These are phyloP conservation scores for Collariella sp. DNA, from an alignment of 495 filamentous ascomycete species.

Conservation along the genomic window DNA sequence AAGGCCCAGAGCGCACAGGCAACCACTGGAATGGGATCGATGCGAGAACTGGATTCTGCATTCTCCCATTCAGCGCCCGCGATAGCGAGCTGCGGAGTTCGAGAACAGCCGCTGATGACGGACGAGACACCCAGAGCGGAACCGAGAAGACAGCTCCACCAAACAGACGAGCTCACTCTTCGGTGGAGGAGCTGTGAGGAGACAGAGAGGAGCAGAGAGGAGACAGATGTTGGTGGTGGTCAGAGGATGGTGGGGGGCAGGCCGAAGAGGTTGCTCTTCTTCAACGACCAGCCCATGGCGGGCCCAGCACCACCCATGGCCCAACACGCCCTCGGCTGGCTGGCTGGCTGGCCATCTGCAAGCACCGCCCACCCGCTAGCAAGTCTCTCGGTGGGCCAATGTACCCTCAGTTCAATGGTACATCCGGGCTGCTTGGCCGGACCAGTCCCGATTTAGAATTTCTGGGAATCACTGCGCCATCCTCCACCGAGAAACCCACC, in stretches of 20 bases:
- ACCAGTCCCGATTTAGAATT: slow-evolving; percentile 30
- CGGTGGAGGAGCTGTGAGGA: background rate
- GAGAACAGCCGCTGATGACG: background rate
- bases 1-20: slow-evolving; percentile 1
- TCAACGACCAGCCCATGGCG: background rate
- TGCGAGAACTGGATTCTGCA: background rate
- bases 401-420: slow-evolving; percentile 23
- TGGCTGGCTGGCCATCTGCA: slow-evolving; percentile 15
- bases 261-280: background rate
- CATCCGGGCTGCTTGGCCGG: slow-evolving; percentile 18
- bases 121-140: background rate
- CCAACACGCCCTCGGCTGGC: slow-evolving; percentile 5
- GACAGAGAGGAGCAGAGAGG: background rate
- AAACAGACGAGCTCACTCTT: background rate
- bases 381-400: slow-evolving; percentile 1
- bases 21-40: background rate
- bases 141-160: slow-evolving; percentile 7
- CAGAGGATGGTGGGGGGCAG: background rate
- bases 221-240: background rate
- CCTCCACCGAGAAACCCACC: slow-evolving; percentile 24
- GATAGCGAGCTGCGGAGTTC: background rate
- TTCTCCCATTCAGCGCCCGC: background rate
- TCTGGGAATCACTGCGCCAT: slow-evolving; percentile 28
- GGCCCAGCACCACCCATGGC: background rate
- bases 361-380: slow-evolving; percentile 8